A percentile compares a stretch with the other conserved stretches of the same genome.
These are phyloP conservation scores for Berkeleyomyces basicola DNA, from an alignment of 2,329 filamentous ascomycete species.

Conservation along the genomic window DNA sequence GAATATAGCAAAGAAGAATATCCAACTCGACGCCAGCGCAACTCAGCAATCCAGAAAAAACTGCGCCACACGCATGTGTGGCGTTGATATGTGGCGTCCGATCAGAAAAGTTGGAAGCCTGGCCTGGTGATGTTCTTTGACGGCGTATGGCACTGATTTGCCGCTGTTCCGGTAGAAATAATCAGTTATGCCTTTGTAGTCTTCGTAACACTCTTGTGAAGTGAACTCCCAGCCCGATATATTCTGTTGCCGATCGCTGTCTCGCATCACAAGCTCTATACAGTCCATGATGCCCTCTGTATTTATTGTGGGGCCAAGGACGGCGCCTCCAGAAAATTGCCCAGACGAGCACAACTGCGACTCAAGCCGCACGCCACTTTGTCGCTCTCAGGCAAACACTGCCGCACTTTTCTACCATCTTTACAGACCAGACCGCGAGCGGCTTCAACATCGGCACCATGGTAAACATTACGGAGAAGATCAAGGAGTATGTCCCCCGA, in stretches of 20 bases:
- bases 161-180: too few relatives aligned
- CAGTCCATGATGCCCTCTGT: background rate
- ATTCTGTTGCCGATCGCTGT: too few relatives aligned
- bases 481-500: slow-evolving; percentile 66
- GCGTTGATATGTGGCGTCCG: background rate
- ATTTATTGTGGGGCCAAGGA: background rate
- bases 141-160: too few relatives aligned
- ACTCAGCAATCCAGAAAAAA: background rate
- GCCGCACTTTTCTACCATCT: background rate
- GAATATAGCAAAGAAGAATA: background rate
- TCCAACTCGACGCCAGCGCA: background rate
- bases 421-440: background rate
- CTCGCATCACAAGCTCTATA: background rate
- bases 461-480: slow-evolving; percentile 99
- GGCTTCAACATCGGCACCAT: slow-evolving; percentile 36
- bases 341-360: background rate
- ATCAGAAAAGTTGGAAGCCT: too few relatives aligned
- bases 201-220: background rate
- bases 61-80: background rate
- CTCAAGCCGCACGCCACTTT: background rate
- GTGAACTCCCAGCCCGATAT: background rate
- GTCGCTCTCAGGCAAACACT: background rate
- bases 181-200: too few relatives aligned
- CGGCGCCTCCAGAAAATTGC: background rate
- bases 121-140: too few relatives aligned